Evolutionary conservation across 2,329 filamentous ascomycete species (phyloP), one percentile per base, ranked within the genome.

Genomic region (Penicillium oxalicum): DNA sequence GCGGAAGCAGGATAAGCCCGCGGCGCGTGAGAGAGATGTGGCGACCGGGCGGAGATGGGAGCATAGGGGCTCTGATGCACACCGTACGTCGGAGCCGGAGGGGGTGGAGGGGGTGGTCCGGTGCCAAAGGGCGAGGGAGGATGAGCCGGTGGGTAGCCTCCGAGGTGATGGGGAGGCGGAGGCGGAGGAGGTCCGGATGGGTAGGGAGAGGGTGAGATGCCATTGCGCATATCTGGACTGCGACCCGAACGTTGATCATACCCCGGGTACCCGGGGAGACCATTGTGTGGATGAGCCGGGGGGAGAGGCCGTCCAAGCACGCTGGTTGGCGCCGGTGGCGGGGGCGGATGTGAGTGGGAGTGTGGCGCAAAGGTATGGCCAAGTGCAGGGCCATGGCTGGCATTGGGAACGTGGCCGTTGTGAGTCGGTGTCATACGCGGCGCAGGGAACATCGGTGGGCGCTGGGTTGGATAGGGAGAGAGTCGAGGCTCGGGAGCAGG

Each of bases 131-230:
- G 64, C 9, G 64, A 56, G 35, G 63, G 59, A 27, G 62, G 66
- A 36, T 63, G 65, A n/a, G 62, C 47, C 18, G 65, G 58, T 35
- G 65, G 59, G 49, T 65, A 77, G 33, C 77, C 76, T 57, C 80
- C 82, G 40, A 78, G 71, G 34, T 76, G 76, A 32, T 76, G 74
- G 18, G 75, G 67, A 11, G 73, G 71, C 18, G 80, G 59, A 71
- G 78, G 36, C 70, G 80, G 59, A 71, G 77, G 59, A 71, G 77
- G 37, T 69, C 56, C 41, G 4, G 70, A 61, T 5, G 73, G 56
- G 47, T 62, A 66, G 39, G 55, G 54, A 47, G 63, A 55, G 39
- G 67, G 60, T 29, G 66, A 60, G 43, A 70, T 59, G 32, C 67
- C 66, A 42, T 69, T 69, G 43, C 66, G 66, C 39, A 67, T 38